Percentiles rank a stretch among this genome's conserved stretches.
These are phyloP conservation scores for Apiospora hydei DNA, from an alignment of 2,329 filamentous ascomycete genomes.

Conservation along the genomic window DNA sequence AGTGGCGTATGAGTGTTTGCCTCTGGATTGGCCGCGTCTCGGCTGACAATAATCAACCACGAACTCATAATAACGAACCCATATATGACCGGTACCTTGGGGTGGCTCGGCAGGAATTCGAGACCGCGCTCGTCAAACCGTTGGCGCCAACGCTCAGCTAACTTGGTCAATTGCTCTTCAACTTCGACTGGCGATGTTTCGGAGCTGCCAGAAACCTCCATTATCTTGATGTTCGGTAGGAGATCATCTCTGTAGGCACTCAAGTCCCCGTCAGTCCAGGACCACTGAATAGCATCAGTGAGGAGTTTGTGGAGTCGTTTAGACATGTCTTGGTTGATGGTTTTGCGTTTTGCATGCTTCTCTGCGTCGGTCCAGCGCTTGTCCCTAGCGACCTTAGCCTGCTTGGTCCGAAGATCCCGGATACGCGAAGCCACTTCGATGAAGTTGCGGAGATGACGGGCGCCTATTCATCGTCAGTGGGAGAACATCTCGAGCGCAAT, in stretches of 20 bases:
- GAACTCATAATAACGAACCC: constrained; percentile 42
- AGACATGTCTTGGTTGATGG: constrained; percentile 32
- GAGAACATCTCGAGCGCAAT: no score
- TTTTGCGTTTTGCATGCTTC: constrained; percentile 8
- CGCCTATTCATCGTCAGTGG: constrained; percentile 18
- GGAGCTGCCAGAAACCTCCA: constrained; percentile 31
- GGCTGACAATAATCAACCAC: constrained; percentile 41
- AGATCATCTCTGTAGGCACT: constrained; percentile 31
- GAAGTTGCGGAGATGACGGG: constrained; percentile 15
- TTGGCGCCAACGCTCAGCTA: constrained; percentile 35
- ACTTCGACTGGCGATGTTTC: constrained; percentile 32
- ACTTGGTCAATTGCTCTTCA: constrained; percentile 31
- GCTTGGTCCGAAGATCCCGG: constrained; percentile 22
- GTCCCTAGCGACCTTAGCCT: constrained; percentile 25
- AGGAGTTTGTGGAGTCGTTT: constrained; percentile 34
- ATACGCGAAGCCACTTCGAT: constrained; percentile 21
- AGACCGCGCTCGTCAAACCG: constrained; percentile 13
- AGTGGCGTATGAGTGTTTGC: constrained; percentile 38
- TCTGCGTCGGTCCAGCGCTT: constrained; percentile 9
- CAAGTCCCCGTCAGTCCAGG: constrained; percentile 37
- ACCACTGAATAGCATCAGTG: constrained; percentile 36
- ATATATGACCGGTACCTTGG: constrained; percentile 38
- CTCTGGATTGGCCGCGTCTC: constrained; percentile 37
- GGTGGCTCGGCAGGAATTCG: constrained; percentile 18
- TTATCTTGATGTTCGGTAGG: constrained; percentile 35